These are phyloP conservation scores for Parafenestella ontariensis DNA, from an alignment of 2,329 filamentous ascomycete species.

Conservation along the genomic window DNA sequence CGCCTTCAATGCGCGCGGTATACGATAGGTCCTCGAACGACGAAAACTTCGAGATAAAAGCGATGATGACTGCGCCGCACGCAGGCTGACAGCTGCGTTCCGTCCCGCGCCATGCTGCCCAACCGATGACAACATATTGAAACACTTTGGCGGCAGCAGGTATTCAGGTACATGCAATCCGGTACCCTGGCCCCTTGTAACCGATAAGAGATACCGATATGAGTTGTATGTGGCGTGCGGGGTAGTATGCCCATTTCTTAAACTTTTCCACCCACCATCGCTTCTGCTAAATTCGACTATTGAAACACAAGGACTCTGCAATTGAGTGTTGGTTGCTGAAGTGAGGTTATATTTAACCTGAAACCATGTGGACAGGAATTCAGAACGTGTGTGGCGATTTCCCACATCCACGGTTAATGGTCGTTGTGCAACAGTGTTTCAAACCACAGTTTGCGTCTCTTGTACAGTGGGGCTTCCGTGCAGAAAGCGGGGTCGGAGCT, in stretches of 20 bases:
- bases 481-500: slow-evolving; percentile 17
- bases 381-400: slow-evolving; percentile 9
- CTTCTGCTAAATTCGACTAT: slow-evolving; percentile 9
- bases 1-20: slow-evolving; percentile 30
- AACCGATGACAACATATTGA: slow-evolving; percentile 15
- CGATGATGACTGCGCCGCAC: slow-evolving; percentile 15
- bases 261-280: slow-evolving; percentile 19
- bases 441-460: slow-evolving; percentile 7
- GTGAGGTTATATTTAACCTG: slow-evolving; percentile 15
- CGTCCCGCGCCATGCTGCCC: slow-evolving; percentile 14
- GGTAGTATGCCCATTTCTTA: slow-evolving; percentile 17
- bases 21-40: slow-evolving; percentile 20
- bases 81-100: slow-evolving; percentile 19
- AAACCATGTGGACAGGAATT: slow-evolving; percentile 9
- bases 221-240: slow-evolving; percentile 25
- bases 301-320: slow-evolving; percentile 8
- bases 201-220: slow-evolving; percentile 14
- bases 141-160: slow-evolving; percentile 21
- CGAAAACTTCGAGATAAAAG: slow-evolving; percentile 9
- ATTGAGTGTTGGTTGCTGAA: slow-evolving; percentile 4
- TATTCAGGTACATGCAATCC: slow-evolving; percentile 15
- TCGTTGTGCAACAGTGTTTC: neutral
- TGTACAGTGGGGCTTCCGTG: slow-evolving; percentile 11
- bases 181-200: slow-evolving; percentile 11
- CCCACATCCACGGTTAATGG: slow-evolving; percentile 6